Base-by-base conservation (phyloP, 2,329 filamentous ascomycete species). In the Thelonectria discophora region DNA sequence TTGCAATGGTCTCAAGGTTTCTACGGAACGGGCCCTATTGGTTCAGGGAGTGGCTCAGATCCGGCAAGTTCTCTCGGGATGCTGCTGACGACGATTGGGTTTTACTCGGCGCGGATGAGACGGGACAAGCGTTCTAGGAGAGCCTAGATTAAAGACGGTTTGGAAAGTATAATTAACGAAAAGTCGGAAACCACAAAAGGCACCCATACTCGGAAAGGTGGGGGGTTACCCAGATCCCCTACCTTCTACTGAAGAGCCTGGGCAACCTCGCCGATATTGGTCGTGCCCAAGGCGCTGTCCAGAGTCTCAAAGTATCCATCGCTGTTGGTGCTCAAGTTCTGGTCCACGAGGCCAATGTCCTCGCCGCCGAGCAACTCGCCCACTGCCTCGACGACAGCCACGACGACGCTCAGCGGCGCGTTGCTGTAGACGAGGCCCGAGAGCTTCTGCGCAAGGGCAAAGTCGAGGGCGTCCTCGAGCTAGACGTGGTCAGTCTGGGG, bases 391-490 rank as follows among this genome's bases (percentile, higher is more conserved):
- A 55, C 57, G 30, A 60, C 46, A 5, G 57, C 57, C 20, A 60
- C 57, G 21, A 55, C 6, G 27, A 60, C 57, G 27, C 51, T 60
- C 12, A 60, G 51, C 3, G 57, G 57, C 6, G 57, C 57, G 10
- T 47, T 34, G 10, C 50, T 43, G 10, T 50, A 30, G 17, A 60
- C 17, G 45, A 24, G 20, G 9, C 48, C 57, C 8, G 57, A 49
- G 20, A 60, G 57, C 45, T 50, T 60, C 27, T 60, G 57, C 5
- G 51, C 47, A 37, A 55, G 13, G 20, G 57, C 55, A 15, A 55
- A 55, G 37, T 55, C 55, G 17, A 60, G 51, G 21, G 57, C 52
- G 46, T 55, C 57, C 20, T 60, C 57, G 32, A 60, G 30, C 57
- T 60, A n/a, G 18, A 7, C 24, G 21, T 4, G 12, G 5, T 40